Base-by-base conservation (phyloP, 2,329 filamentous ascomycete species). In the Cercospora berteroae region DNA sequence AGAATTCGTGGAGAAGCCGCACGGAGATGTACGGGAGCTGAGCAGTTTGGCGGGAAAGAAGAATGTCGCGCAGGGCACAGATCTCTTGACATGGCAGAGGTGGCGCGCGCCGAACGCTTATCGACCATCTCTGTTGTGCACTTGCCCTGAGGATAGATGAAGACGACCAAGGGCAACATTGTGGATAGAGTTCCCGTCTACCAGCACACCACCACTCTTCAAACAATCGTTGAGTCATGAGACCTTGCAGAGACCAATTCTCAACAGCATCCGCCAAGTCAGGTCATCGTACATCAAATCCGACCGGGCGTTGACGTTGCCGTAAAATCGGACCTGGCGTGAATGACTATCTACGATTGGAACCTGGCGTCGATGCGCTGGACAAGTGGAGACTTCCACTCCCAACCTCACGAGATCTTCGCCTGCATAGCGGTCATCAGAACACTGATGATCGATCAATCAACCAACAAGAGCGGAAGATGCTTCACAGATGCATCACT, bases 301-400 rank as follows among this genome's bases (percentile, higher is more conserved):
- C 20, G 20, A 52, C 48, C 48, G 9, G 48, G 23, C 48, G 5
- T 52, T 25, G 44, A 23, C 25, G 5, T 50, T 50, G 44, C 44
- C 44, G 44, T 25, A 25, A 13, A 25, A 50, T 23, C 18, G 10
- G 48, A 20, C 36, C 36, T 39, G 36, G 16, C 36, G 36, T 39
- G 16, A n/a, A 39, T 39, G 5, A 6, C 7, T 8, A 39, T 39
- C 16, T 39, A 39, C 36, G 36, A 39, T 39, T 39, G 16, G 16
- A 31, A 61, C 59, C 59, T 61, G 59, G 59, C 59, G 39, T 61
- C 59, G 39, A 61, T 61, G 59, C 59, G 39, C 39, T 50, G 59
- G 39, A 20, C 20, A 27, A n/a, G 39, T 33, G 59, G 59, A 18
- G 59, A 16, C 16, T 39, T 39, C 36, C 36, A 39, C 36, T 25